Conservation (phyloP, 2,329 filamentous ascomycete species). For the Colletotrichum endophyticum region DNA sequence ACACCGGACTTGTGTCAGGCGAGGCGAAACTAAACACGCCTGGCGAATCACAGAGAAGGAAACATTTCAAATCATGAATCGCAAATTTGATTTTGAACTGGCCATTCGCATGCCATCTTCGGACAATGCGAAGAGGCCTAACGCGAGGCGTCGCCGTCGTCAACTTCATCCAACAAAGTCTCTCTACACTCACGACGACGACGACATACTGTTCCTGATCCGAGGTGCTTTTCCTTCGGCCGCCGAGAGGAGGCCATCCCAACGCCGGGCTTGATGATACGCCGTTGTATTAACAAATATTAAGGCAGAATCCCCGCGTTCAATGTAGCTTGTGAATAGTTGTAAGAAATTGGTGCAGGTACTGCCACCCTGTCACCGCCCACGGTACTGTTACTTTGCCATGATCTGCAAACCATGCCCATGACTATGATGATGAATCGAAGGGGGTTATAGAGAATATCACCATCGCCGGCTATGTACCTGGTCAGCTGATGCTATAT, state of each 20-base stretch:
- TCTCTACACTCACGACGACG: not conserved
- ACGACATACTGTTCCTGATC: not conserved
- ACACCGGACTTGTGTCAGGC: slow-evolving; percentile 11
- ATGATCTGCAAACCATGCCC: not conserved
- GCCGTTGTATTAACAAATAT: not conserved
- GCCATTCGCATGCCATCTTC: not conserved
- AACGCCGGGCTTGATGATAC: not conserved
- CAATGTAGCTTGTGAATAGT: not conserved
- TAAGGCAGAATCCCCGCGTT: not conserved
- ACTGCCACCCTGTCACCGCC: not conserved
- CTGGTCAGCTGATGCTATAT: not conserved
- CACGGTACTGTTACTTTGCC: not conserved
- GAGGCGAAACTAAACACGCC: not conserved
- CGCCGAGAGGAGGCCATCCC: not conserved
- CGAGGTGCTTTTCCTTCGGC: not conserved
- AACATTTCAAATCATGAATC: not conserved
- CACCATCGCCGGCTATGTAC: slow-evolving; percentile 40
- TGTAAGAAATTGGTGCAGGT: not conserved
- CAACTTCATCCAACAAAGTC: not conserved
- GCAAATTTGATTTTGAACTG: not conserved
- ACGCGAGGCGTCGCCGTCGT: not conserved
- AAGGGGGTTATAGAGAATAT: not conserved
- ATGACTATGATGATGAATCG: not conserved
- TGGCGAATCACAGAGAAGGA: not conserved
- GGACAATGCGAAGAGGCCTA: not conserved